These are phyloP conservation scores for Nothomitra cinnamomea DNA, from an alignment of 2,329 filamentous ascomycete genomes.

Conservation along the genomic window DNA sequence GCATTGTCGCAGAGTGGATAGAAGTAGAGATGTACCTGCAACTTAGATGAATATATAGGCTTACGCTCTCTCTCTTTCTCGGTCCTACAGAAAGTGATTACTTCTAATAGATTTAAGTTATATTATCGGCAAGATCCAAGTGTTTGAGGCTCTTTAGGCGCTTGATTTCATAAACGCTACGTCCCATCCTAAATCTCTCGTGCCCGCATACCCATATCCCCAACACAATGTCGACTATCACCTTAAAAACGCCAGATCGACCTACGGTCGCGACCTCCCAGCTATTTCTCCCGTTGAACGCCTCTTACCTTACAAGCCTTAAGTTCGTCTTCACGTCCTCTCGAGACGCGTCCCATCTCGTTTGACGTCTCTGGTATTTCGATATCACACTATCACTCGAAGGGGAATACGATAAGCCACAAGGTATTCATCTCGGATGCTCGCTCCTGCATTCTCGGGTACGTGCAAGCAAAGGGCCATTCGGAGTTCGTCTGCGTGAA, in stretches of 20 bases:
- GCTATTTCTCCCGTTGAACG: neutral
- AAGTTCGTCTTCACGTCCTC: too few species aligned
- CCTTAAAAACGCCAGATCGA: neutral
- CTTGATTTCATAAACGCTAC: too few species aligned
- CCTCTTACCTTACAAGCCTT: neutral
- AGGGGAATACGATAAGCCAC: neutral
- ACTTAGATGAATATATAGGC: too few species aligned
- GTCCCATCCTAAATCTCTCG: too few species aligned
- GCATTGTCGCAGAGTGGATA: neutral
- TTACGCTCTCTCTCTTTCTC: too few species aligned
- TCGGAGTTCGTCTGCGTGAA: neutral
- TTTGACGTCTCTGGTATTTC: neutral
- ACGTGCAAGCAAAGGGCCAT: neutral
- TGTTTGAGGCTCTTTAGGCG: neutral
- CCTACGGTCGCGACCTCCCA: neutral
- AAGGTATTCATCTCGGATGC: neutral
- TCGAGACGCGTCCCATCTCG: neutral
- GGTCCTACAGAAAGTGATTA: neutral
- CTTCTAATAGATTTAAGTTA: neutral
- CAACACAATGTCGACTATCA: neutral
- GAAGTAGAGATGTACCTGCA: neutral
- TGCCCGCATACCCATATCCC: too few species aligned
- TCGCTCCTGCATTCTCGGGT: neutral
- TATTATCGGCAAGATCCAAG: neutral
- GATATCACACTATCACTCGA: neutral